Conservation (phyloP, 2,329 filamentous ascomycete species). For the Escovopsis sp. region DNA sequence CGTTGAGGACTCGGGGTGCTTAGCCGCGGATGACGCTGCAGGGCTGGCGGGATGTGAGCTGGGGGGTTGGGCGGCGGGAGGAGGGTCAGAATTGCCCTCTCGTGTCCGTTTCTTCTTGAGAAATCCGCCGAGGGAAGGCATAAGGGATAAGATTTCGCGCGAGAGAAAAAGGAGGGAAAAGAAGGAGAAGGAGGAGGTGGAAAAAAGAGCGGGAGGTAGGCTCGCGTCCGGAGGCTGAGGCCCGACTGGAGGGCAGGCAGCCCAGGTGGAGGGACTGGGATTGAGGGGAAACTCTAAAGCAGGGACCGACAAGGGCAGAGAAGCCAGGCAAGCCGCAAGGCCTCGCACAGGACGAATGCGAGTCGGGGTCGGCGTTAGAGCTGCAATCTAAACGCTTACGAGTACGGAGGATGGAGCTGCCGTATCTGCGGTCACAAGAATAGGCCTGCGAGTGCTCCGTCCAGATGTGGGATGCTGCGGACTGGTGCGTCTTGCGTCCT, state of each 20-base stretch:
- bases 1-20: conserved; percentile 30
- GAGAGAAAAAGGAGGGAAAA: conserved; percentile 3
- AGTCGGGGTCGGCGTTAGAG: too few species aligned
- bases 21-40: conserved; percentile 30
- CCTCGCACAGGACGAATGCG: too few species aligned
- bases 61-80: conserved; percentile 23
- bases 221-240: too few species aligned
- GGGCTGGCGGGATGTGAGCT: conserved; percentile 43
- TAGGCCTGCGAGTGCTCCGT: too few species aligned
- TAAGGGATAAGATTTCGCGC: conserved; percentile 24
- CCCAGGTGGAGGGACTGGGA: neutral
- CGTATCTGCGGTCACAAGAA: too few species aligned
- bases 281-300: conserved; percentile 2
- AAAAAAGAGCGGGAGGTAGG: conserved; percentile 2
- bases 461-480: too few species aligned
- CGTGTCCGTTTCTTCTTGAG: conserved; percentile 98
- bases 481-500: too few species aligned
- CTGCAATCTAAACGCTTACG: too few species aligned
- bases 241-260: too few species aligned
- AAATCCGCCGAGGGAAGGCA: conserved; percentile 92
- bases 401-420: too few species aligned
- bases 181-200: conserved; percentile 1
- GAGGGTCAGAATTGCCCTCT: conserved; percentile 63
- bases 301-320: neutral
- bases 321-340: too few species aligned